A percentile compares a stretch with the other conserved stretches of the same genome.
Conservation (phyloP, 768 basidiomycete genomes). For the Clitopilus hobsonii region DNA sequence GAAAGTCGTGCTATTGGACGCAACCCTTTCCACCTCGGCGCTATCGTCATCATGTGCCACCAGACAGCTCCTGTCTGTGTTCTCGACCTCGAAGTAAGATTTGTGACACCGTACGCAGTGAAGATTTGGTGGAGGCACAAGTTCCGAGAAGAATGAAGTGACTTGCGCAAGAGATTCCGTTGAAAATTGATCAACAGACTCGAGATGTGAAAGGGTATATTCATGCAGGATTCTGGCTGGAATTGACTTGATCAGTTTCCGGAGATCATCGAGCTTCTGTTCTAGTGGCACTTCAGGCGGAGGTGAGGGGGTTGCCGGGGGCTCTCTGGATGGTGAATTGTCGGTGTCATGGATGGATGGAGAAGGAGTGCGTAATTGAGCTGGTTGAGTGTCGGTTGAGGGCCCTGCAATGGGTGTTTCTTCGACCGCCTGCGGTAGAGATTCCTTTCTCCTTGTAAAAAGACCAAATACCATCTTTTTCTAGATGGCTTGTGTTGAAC, state of each 20-base stretch:
- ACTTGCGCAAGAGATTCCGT: constrained; percentile 40
- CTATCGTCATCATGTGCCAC: constrained; percentile 81
- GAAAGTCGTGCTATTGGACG: constrained; percentile 28
- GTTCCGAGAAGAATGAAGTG: constrained; percentile 53
- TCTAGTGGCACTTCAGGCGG: constrained; percentile 30
- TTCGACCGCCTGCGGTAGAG: constrained; percentile 1
- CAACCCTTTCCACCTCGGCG: constrained; percentile 62
- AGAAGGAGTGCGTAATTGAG: constrained; percentile 49
- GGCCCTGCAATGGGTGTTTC: constrained; percentile 1
- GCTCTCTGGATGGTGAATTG: constrained; percentile 28
- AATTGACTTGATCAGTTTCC: constrained; percentile 50
- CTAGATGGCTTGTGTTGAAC: neutral
- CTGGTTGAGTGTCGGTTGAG: neutral
- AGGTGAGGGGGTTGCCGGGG: constrained; percentile 32
- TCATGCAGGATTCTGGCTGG: constrained; percentile 64
- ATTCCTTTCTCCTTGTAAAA: neutral
- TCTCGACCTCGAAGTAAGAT: constrained; percentile 66
- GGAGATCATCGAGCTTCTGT: constrained; percentile 23
- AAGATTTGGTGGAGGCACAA: constrained; percentile 61
- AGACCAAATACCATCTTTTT: neutral
- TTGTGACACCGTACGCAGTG: constrained; percentile 79
- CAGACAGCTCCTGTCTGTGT: constrained; percentile 63
- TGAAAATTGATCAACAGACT: constrained; percentile 33
- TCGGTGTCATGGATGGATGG: constrained; percentile 38
- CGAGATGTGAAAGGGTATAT: constrained; percentile 53